Conservation (phyloP, 352 stramenopile genomes). For the Hyaloperonospora arabidopsidis region DNA sequence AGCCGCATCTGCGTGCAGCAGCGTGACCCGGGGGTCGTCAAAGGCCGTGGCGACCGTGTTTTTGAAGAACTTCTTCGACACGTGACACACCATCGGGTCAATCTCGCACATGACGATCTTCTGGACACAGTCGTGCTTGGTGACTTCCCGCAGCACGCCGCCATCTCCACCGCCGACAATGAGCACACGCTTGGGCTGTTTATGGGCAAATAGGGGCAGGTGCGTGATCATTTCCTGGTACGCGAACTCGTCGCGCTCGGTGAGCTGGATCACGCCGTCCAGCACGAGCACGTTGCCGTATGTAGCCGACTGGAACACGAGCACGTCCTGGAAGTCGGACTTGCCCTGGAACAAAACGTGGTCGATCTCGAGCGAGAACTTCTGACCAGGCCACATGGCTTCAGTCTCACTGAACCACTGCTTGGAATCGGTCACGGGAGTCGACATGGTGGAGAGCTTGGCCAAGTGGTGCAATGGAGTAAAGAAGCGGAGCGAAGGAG, state of each 20-base stretch:
- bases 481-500: too few species aligned
- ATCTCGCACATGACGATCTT: constrained; percentile 99
- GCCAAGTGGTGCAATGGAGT: not conserved
- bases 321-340: constrained; percentile 96
- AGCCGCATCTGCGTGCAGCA: constrained; percentile 89
- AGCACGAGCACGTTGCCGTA: constrained; percentile 98
- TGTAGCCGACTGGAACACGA: constrained; percentile 97
- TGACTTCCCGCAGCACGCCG: constrained; percentile 94
- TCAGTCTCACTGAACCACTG: constrained; percentile 95
- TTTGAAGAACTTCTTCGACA: constrained; percentile 91
- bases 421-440: constrained; percentile 21
- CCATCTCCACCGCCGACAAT: constrained; percentile 98
- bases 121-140: constrained; percentile 90
- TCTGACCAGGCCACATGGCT: constrained; percentile 90
- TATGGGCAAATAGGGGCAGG: constrained; percentile 94
- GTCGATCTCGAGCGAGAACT: constrained; percentile 91
- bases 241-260: constrained; percentile 96
- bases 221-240: constrained; percentile 99
- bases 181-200: constrained; percentile 91
- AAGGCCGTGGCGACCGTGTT: constrained; percentile 90
- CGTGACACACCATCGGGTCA: constrained; percentile 94
- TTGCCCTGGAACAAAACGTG: constrained; percentile 92
- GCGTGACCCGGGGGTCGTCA: constrained; percentile 91
- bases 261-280: constrained; percentile 98
- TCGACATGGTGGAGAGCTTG: constrained; percentile 25